Evolutionary conservation across 2,329 filamentous ascomycete species (phyloP).

Genomic region (Fonsecaea pugnacius): DNA sequence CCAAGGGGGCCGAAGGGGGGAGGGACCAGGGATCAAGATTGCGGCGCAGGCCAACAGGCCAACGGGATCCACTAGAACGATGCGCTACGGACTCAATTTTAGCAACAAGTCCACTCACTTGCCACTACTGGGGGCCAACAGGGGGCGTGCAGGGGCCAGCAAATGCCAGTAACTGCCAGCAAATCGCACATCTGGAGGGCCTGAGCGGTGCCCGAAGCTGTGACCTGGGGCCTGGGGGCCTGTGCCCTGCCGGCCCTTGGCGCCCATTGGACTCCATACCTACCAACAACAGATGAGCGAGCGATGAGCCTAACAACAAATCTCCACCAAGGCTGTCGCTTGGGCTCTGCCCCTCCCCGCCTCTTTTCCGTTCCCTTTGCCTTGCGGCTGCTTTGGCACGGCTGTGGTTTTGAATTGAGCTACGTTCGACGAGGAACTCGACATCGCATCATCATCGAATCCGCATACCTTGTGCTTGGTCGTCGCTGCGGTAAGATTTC

Average conservation of each 20-base stretch:
- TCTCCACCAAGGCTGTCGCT: conserved; percentile 19
- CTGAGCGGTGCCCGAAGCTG: conserved; percentile 5
- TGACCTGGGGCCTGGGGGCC: not conserved
- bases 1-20: not conserved
- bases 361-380: not conserved
- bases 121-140: conserved; percentile 2
- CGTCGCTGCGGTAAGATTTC: not conserved
- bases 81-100: conserved; percentile 35
- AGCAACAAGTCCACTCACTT: conserved; percentile 29
- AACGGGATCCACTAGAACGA: conserved; percentile 11
- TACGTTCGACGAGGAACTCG: not conserved
- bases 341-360: not conserved
- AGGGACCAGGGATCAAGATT: conserved; percentile 25
- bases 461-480: not conserved
- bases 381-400: not conserved
- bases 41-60: conserved; percentile 23
- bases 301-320: conserved; percentile 1
- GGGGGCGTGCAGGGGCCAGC: no score
- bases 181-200: conserved; percentile 1
- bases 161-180: not conserved
- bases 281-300: not conserved
- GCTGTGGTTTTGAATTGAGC: not conserved
- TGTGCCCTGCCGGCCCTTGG: not conserved
- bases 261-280: not conserved
- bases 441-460: not conserved